Conservation (phyloP, 257 asterid genomes). For the Nicotiana noctiflora region DNA sequence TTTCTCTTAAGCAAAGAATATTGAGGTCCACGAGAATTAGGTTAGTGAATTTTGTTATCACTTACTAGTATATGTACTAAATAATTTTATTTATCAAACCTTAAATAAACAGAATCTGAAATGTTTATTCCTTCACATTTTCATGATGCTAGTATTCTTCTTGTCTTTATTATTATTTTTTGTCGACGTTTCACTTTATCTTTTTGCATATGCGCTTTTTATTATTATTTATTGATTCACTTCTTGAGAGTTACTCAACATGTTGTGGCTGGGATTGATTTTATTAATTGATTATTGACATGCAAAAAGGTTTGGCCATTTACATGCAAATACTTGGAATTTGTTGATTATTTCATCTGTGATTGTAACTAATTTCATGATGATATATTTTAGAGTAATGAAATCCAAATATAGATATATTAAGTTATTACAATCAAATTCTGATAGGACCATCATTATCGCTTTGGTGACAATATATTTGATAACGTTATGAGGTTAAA, state of each 20-base stretch:
- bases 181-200: neutral
- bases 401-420: neutral
- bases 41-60: neutral
- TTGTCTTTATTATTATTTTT: neutral
- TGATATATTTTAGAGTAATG: neutral
- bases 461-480: neutral
- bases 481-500: neutral
- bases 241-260: conserved; percentile 14
- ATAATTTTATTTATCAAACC: neutral
- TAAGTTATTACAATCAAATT: neutral
- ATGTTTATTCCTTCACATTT: too few species aligned
- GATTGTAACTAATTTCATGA: neutral
- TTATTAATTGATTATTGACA: neutral
- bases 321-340: neutral
- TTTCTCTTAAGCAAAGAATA: too few species aligned
- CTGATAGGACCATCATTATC: neutral
- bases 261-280: neutral
- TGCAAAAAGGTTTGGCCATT: neutral
- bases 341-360: neutral
- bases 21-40: neutral
- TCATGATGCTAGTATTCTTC: too few species aligned
- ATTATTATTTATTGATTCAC: neutral
- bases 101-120: neutral
- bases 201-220: neutral
- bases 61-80: too few species aligned